Conservation (phyloP, 441 rosid species). For the Eruca vesicaria region DNA sequence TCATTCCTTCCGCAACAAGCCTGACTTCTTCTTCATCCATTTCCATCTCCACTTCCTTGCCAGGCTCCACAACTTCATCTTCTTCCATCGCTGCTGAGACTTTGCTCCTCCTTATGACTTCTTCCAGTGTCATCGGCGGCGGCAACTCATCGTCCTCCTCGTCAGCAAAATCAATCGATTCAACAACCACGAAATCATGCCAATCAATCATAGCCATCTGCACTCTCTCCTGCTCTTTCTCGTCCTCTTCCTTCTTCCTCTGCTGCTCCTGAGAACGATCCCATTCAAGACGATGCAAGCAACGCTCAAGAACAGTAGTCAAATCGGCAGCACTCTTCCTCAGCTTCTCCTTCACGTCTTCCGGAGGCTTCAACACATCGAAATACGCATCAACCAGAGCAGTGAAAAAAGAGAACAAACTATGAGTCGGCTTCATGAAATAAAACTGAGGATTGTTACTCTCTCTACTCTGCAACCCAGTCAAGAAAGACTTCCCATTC, state of each 20-base stretch:
- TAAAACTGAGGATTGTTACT: conserved; percentile 86
- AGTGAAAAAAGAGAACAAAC: conserved; percentile 91
- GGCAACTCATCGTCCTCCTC: conserved; percentile 96
- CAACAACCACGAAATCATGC: conserved; percentile 98
- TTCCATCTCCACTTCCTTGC: conserved; percentile 95
- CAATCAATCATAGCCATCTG: conserved; percentile 99
- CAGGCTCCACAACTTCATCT: conserved; percentile 83
- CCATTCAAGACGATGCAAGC: conserved; percentile 96
- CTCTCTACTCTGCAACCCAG: conserved; percentile 81
- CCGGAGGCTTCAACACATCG: conserved; percentile 85
- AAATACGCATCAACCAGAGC: conserved; percentile 91
- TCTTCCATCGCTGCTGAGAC: conserved; percentile 62
- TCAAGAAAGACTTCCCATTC: conserved; percentile 83
- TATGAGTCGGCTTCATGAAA: conserved; percentile 92
- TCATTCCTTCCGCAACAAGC: conserved; percentile 97
- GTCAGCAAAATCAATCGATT: conserved; percentile 87
- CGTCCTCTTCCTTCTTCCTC: conserved; percentile 93
- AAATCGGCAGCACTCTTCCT: conserved; percentile 60
- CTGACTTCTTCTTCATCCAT: conserved; percentile 98
- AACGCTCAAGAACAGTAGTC: conserved; percentile 85
- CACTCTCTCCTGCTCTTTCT: conserved; percentile 89
- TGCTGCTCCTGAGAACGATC: conserved; percentile 94
- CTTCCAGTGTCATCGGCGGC: conserved; percentile 91
- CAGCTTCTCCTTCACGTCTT: conserved; percentile 77
- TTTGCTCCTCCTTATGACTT: conserved; percentile 91